Conservation (phyloP, 345 rosid genomes). For the Citrus reticulata region DNA sequence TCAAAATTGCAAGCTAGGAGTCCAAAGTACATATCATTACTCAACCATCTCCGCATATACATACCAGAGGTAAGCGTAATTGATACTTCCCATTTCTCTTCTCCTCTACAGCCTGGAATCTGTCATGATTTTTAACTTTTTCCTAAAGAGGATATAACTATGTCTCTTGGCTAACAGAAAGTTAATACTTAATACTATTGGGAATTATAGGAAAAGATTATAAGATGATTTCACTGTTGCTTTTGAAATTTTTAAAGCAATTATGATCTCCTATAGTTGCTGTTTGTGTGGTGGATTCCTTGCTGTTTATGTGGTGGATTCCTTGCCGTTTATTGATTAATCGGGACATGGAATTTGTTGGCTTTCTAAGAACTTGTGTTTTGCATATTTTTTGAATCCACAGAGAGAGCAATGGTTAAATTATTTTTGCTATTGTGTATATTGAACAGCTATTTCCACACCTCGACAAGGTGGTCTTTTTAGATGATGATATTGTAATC, state of each 20-base stretch:
- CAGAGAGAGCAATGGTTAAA: neutral
- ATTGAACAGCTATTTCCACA: conserved; percentile 86
- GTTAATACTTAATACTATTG: neutral
- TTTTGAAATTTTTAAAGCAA: neutral
- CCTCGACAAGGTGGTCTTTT: conserved; percentile 90
- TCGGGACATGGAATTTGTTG: neutral
- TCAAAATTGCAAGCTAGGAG: conserved; percentile 97
- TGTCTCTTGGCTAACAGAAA: neutral
- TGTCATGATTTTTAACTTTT: conserved; percentile 4
- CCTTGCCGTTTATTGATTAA: neutral
- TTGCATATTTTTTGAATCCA: neutral
- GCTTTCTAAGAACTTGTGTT: neutral
- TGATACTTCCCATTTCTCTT: neutral
- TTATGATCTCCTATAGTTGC: neutral
- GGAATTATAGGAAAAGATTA: neutral
- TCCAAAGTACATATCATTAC: conserved; percentile 98
- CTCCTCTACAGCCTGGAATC: neutral
- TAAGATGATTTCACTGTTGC: neutral
- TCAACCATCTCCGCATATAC: conserved; percentile 96
- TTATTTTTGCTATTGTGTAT: conserved; percentile 10
- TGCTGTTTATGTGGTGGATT: neutral
- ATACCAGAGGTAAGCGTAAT: conserved; percentile 78
- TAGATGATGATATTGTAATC: conserved; percentile 94
- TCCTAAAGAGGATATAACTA: neutral
- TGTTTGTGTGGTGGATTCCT: neutral